Conservation (phyloP, 1,284 basidiomycete genomes). For the Tetrapyrgos nigripes region DNA sequence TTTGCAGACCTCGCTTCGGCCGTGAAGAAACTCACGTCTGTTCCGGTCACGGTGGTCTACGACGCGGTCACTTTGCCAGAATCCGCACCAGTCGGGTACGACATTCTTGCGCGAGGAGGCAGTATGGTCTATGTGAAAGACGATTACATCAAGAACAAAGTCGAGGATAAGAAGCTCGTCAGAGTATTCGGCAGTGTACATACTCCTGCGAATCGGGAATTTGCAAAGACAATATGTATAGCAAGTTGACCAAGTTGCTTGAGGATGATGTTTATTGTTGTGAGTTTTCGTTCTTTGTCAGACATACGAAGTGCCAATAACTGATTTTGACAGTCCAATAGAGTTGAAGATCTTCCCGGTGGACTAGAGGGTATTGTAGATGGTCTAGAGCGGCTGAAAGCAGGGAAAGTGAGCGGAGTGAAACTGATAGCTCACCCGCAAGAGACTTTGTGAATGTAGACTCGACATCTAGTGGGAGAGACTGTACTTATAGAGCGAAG, state of each 20-base stretch:
- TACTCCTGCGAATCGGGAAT: conserved; percentile 23
- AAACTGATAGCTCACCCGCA: conserved; percentile 58
- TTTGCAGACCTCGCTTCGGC: conserved; percentile 31
- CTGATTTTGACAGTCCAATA: conserved; percentile 37
- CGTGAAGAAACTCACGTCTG: conserved; percentile 33
- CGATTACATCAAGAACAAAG: conserved; percentile 13
- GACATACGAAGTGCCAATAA: conserved; percentile 19
- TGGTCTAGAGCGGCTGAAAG: conserved; percentile 49
- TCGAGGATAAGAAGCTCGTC: conserved; percentile 29
- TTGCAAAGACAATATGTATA: conserved; percentile 34
- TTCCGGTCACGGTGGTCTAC: conserved; percentile 43
- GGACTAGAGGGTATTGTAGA: conserved; percentile 52
- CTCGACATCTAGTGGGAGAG: too few species aligned
- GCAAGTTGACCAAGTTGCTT: conserved; percentile 36
- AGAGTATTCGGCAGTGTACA: conserved; percentile 33
- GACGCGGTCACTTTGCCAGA: conserved; percentile 40
- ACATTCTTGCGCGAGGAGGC: conserved; percentile 28
- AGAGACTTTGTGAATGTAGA: conserved; percentile 37
- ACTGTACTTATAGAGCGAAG: too few species aligned
- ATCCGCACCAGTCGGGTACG: conserved; percentile 25
- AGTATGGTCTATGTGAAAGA: conserved; percentile 26
- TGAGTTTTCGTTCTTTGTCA: conserved; percentile 22
- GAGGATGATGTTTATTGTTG: conserved; percentile 43
- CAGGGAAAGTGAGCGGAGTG: conserved; percentile 49
- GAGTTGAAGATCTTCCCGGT: conserved; percentile 47